phyloP scores from a whole-genome alignment of 2,329 filamentous ascomycete genomes.

The Periglandula ipomoeae region DNA sequence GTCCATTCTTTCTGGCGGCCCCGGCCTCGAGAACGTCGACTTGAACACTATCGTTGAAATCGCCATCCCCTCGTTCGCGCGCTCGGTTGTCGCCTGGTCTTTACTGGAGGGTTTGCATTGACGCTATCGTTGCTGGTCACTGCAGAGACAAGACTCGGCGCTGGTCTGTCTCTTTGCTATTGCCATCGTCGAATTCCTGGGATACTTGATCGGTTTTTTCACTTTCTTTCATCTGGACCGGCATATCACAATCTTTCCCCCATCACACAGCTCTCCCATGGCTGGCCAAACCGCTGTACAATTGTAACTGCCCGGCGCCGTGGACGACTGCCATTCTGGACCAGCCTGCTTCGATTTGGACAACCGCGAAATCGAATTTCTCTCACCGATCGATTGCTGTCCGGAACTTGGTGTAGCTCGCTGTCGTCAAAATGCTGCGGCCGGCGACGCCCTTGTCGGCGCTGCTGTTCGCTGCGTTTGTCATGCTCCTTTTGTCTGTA shows the following conservation, averaged over 20 bases:
- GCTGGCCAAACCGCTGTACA: neutral
- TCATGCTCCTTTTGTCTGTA: constrained; percentile 72
- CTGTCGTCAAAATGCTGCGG: constrained; percentile 60
- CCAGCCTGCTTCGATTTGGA: neutral
- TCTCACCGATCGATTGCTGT: neutral
- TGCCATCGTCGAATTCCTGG: neutral
- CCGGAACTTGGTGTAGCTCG: constrained; percentile 12
- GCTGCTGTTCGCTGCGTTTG: constrained; percentile 78
- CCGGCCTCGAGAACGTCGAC: neutral
- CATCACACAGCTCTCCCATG: constrained; percentile 1
- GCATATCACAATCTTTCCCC: neutral
- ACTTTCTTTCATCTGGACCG: neutral
- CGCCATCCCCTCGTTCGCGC: neutral
- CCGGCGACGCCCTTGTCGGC: constrained; percentile 87
- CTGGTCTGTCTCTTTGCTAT: neutral
- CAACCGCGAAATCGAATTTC: neutral
- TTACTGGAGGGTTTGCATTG: neutral
- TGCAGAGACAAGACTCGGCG: neutral
- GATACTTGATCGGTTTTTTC: neutral
- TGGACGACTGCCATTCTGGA: constrained; percentile 2
- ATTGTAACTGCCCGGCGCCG: neutral
- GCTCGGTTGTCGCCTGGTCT: neutral
- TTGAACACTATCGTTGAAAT: neutral
- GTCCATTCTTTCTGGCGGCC: neutral
- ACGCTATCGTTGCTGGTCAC: neutral